phyloP scores from a whole-genome alignment of 176 grass and related monocot genomes.

The Carex littledalei region DNA sequence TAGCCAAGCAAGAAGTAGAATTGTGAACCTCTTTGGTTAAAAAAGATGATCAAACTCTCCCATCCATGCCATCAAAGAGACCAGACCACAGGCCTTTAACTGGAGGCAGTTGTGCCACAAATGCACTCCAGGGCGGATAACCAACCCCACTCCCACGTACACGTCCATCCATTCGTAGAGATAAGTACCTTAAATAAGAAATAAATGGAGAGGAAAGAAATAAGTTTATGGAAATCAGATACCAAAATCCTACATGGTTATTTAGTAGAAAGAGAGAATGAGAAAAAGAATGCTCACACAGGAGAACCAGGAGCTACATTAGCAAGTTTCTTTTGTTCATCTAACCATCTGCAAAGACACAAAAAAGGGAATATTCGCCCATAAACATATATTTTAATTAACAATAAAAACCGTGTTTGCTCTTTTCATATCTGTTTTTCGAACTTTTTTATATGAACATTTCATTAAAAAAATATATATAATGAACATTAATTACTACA shows the following conservation, averaged over 20 bases:
- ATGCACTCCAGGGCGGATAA: constrained; percentile 86
- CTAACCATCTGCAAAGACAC: constrained; percentile 56
- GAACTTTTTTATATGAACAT: not conserved
- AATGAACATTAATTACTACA: not conserved
- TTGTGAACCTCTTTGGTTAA: not conserved
- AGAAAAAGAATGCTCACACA: constrained; percentile 48
- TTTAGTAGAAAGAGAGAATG: not conserved
- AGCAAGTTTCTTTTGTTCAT: constrained; percentile 83
- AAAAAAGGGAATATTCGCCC: not conserved
- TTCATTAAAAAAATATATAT: not conserved
- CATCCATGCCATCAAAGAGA: constrained; percentile 90
- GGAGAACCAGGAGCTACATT: constrained; percentile 70
- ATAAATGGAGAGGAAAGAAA: not conserved
- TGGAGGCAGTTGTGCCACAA: constrained; percentile 85
- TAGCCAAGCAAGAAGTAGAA: not conserved
- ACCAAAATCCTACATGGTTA: not conserved
- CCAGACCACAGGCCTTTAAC: constrained; percentile 87
- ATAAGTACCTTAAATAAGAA: constrained; percentile 51
- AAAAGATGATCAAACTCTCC: constrained; percentile 40
- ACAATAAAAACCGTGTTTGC: not conserved
- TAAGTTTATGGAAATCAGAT: not conserved
- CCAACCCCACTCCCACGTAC: constrained; percentile 89
- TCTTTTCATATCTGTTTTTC: not conserved
- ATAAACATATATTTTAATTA: constrained; percentile 1
- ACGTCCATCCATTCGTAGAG: constrained; percentile 85